Evolutionary conservation across 2,329 filamentous ascomycete genomes (phyloP), one percentile per base, ranked within the genome.

Genomic region (Trichoderma koningii): DNA sequence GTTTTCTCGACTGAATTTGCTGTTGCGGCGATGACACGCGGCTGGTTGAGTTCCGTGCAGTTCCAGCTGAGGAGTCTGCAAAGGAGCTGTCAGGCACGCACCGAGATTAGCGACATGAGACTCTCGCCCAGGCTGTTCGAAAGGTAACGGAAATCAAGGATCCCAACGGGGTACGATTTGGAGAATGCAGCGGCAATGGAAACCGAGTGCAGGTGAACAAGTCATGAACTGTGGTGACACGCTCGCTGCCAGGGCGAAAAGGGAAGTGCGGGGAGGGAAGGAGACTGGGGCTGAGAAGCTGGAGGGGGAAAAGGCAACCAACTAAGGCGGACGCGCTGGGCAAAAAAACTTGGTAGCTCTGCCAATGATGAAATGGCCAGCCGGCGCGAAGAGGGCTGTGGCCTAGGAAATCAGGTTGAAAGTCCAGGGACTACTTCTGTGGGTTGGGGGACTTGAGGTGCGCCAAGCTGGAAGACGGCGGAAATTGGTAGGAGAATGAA

Each of bases 401-500:
- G 50, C 63, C 42, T n/a, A 41, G 48, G 28, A 30, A 45, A n/a
- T 44, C 41, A 44, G 56, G 41, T 63, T 14, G 42, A 52, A 44
- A 55, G 41, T 30, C 48, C 47, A 48, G 53, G 28, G 26, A 44
- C 10, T 53, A 23, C n/a, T 45, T 45, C 50, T n/a, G 50, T 30
- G 48, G 38, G 50, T 52, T 38, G 41, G 26, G 38, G 51, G 42
- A 34, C 21, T 47, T 50, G 67, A 66, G 69, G 69, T 73, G 72
- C 72, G 71, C 68, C 70, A 69, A 69, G 66, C 71, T 69, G 71
- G 68, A 73, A 69, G 70, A 68, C 45, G 55, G 41, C 34, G 41
- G 50, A 56, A 55, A 38, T 44, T 28, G 55, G 38, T 64, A 62
- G 57, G 57, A 62, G 44, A 62, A 21, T 28, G 47, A 55, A 62